Conservation (phyloP, 345 rosid genomes). For the Dimocarpus longan region DNA sequence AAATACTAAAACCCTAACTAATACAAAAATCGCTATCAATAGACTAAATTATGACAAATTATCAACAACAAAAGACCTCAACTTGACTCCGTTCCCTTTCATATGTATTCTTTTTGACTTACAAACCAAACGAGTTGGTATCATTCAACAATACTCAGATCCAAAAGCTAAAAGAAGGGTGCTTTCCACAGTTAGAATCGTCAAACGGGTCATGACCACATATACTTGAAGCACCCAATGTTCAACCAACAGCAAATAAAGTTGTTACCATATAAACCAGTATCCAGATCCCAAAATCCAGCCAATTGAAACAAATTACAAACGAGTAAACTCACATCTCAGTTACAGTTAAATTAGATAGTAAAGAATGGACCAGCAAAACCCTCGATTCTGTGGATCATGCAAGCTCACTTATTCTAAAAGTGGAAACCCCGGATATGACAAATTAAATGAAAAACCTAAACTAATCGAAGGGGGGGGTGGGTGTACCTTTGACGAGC, state of each 20-base stretch:
- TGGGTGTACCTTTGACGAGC: conserved; percentile 66
- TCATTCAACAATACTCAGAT: background rate
- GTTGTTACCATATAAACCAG: background rate
- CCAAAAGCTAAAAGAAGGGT: background rate
- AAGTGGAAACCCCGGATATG: background rate
- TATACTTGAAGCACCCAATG: conserved; percentile 6
- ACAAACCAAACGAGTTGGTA: background rate
- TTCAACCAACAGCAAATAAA: conserved; percentile 10
- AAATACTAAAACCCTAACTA: background rate
- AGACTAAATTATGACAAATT: background rate
- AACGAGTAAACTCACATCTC: background rate
- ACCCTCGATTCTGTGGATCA: conserved; percentile 1
- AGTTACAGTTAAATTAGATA: background rate
- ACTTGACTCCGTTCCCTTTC: background rate
- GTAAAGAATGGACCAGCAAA: background rate
- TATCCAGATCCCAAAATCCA: conserved; percentile 20
- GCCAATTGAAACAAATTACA: conserved; percentile 3
- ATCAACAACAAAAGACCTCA: background rate
- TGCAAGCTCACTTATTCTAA: background rate
- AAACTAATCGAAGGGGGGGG: conserved; percentile 10
- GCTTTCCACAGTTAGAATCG: background rate
- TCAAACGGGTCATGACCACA: background rate
- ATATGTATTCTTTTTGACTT: too few relatives aligned
- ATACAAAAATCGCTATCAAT: background rate
- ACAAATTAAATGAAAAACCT: background rate